Conservation (phyloP, 2,329 filamentous ascomycete genomes). For the Penicillium hesseltinei region DNA sequence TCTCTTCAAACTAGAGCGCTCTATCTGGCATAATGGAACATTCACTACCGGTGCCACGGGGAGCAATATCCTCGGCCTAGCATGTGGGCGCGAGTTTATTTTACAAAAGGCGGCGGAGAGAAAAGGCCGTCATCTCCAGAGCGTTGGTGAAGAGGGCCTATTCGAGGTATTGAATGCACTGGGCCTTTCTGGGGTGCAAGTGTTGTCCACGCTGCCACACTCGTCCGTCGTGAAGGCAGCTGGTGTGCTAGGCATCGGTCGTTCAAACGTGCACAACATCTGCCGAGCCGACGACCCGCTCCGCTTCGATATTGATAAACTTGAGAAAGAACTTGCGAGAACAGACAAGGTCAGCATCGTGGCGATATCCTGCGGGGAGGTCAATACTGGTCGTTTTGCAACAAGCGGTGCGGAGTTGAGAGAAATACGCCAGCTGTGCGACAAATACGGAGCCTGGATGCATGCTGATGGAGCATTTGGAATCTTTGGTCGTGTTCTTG, state of each 20-base stretch:
- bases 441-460: slow-evolving; percentile 75
- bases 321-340: slow-evolving; percentile 60
- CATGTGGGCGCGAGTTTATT: slow-evolving; percentile 66
- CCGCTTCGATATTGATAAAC: slow-evolving; percentile 63
- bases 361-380: slow-evolving; percentile 78
- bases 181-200: slow-evolving; percentile 65
- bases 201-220: slow-evolving; percentile 79
- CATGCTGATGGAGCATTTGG: slow-evolving; percentile 93
- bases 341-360: slow-evolving; percentile 68
- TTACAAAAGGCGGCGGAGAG: slow-evolving; percentile 45
- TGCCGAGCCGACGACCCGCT: slow-evolving; percentile 55
- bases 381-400: slow-evolving; percentile 84
- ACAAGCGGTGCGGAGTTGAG: slow-evolving; percentile 60
- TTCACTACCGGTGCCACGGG: slow-evolving; percentile 75
- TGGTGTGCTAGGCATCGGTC: slow-evolving; percentile 74
- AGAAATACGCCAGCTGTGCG: slow-evolving; percentile 66
- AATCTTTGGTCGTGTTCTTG: slow-evolving; percentile 70
- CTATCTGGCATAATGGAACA: slow-evolving; percentile 66
- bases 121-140: slow-evolving; percentile 31
- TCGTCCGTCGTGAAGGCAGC: slow-evolving; percentile 83
- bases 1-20: slow-evolving; percentile 60
- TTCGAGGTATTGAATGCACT: slow-evolving; percentile 63
- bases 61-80: slow-evolving; percentile 64
- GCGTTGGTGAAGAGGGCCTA: slow-evolving; percentile 69
- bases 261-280: slow-evolving; percentile 64